Evolutionary conservation across 2,329 filamentous ascomycete genomes (phyloP).

Genomic region (Colletotrichum paranaense): DNA sequence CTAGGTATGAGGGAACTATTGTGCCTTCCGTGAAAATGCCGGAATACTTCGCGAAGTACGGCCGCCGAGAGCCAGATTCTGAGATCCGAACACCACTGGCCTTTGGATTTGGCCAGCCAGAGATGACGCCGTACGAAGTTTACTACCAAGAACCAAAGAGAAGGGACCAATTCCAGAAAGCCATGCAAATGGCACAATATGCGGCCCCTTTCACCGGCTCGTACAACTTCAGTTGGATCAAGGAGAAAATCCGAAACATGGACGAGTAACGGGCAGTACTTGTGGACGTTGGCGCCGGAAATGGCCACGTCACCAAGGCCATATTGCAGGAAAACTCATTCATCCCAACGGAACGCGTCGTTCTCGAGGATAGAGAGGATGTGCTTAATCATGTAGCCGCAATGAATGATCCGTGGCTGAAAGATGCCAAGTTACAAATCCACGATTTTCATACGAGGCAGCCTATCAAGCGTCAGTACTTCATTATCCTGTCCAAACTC

Average conservation of each 20-base stretch:
- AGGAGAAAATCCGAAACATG: slow-evolving; percentile 1
- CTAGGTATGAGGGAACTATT: slow-evolving; percentile 42
- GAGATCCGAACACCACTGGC: slow-evolving; percentile 42
- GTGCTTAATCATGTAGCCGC: slow-evolving; percentile 21
- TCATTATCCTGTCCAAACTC: background rate
- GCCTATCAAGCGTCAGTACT: slow-evolving; percentile 30
- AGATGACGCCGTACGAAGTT: slow-evolving; percentile 46
- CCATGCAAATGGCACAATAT: slow-evolving; percentile 42
- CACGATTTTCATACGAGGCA: slow-evolving; percentile 39
- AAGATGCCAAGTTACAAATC: background rate
- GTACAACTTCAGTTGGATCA: slow-evolving; percentile 47
- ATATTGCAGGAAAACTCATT: slow-evolving; percentile 31
- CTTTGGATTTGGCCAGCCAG: slow-evolving; percentile 43
- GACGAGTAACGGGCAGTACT: slow-evolving; percentile 38
- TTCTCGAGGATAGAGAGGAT: slow-evolving; percentile 39
- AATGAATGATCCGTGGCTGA: slow-evolving; percentile 3
- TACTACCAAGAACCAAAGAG: slow-evolving; percentile 39
- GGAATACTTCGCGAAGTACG: slow-evolving; percentile 46
- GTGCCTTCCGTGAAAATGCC: slow-evolving; percentile 40
- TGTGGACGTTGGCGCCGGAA: slow-evolving; percentile 48
- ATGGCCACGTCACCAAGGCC: slow-evolving; percentile 40
- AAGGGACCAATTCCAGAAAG: slow-evolving; percentile 41
- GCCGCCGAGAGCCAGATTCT: slow-evolving; percentile 43
- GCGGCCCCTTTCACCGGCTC: slow-evolving; percentile 40
- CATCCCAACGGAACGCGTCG: background rate